Evolutionary conservation across 768 basidiomycete genomes (phyloP).

Genomic region (Termitomyces sp.): DNA sequence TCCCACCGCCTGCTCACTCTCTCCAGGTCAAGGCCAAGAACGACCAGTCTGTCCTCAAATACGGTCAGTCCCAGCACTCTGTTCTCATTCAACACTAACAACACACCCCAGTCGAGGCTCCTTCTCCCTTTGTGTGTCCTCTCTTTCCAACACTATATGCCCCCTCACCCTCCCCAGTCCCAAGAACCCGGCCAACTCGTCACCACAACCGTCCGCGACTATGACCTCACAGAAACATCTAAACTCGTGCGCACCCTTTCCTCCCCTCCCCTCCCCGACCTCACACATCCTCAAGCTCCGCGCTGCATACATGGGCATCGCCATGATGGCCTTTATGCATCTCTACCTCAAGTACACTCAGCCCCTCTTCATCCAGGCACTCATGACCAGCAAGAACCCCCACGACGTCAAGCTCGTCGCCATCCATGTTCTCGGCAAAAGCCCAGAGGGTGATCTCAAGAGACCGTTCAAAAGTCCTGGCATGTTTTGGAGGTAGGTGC

Average conservation of each 20-base stretch:
- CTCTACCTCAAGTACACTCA: constrained; percentile 94
- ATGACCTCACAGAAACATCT: constrained; percentile 85
- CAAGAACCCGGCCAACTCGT: constrained; percentile 69
- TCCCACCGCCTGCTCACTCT: neutral
- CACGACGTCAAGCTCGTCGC: constrained; percentile 84
- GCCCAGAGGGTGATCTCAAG: constrained; percentile 82
- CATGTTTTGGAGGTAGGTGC: constrained; percentile 60
- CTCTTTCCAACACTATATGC: neutral
- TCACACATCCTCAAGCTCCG: constrained; percentile 43
- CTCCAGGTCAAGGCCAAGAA: constrained; percentile 89
- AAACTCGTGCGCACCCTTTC: constrained; percentile 57
- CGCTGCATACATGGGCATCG: constrained; percentile 67
- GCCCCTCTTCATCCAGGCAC: constrained; percentile 90
- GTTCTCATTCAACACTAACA: neutral
- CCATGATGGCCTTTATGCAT: constrained; percentile 93
- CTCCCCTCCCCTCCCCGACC: neutral
- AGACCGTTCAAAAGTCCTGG: constrained; percentile 81
- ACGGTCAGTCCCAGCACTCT: constrained; percentile 44
- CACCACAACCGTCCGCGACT: constrained; percentile 91
- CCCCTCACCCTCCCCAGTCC: constrained; percentile 35
- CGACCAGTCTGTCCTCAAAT: constrained; percentile 94
- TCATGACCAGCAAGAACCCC: constrained; percentile 92
- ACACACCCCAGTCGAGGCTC: constrained; percentile 63
- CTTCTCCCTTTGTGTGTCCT: constrained; percentile 66
- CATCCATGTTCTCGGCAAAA: constrained; percentile 78